A percentile compares a stretch with the other conserved stretches of the same genome.
Conservation (phyloP, 768 basidiomycete genomes). For the Pisolithus tinctorius region DNA sequence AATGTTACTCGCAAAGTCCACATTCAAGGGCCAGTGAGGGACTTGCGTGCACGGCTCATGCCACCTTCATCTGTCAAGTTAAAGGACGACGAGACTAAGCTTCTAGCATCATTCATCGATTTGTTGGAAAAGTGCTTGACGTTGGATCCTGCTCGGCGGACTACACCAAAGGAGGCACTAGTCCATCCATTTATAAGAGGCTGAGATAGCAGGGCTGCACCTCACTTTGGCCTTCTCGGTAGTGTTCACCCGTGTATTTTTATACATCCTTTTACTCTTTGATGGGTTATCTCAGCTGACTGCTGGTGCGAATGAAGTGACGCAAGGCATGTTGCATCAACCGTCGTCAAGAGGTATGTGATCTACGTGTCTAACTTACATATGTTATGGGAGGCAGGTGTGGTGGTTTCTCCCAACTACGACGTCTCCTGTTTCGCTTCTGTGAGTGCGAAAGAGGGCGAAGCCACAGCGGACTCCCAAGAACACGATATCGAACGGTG, state of each 20-base stretch:
- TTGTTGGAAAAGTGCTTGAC: conserved; percentile 85
- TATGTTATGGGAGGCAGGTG: too few relatives aligned
- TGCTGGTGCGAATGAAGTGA: too few relatives aligned
- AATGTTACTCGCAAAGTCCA: conserved; percentile 77
- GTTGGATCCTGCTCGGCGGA: conserved; percentile 79
- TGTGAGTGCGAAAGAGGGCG: too few relatives aligned
- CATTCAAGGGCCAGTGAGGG: conserved; percentile 74
- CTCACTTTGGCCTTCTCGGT: conserved; percentile 7
- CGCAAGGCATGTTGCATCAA: too few relatives aligned
- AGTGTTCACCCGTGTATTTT: conserved; percentile 18
- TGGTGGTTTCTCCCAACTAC: too few relatives aligned
- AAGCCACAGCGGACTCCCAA: too few relatives aligned
- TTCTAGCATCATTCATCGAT: conserved; percentile 77
- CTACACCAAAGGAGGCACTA: conserved; percentile 87
- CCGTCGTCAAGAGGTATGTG: too few relatives aligned
- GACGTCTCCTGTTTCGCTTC: too few relatives aligned
- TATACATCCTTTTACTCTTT: conserved; percentile 8
- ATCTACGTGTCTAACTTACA: too few relatives aligned
- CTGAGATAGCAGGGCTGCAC: conserved; percentile 12
- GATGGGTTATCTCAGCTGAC: not conserved
- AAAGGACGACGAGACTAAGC: conserved; percentile 83
- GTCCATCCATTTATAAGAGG: conserved; percentile 80
- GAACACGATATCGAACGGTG: too few relatives aligned
- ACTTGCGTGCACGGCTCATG: conserved; percentile 77
- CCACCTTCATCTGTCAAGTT: conserved; percentile 71